Base-by-base conservation (phyloP, 2,329 filamentous ascomycete genomes). In the Lachnellula hyalina region DNA sequence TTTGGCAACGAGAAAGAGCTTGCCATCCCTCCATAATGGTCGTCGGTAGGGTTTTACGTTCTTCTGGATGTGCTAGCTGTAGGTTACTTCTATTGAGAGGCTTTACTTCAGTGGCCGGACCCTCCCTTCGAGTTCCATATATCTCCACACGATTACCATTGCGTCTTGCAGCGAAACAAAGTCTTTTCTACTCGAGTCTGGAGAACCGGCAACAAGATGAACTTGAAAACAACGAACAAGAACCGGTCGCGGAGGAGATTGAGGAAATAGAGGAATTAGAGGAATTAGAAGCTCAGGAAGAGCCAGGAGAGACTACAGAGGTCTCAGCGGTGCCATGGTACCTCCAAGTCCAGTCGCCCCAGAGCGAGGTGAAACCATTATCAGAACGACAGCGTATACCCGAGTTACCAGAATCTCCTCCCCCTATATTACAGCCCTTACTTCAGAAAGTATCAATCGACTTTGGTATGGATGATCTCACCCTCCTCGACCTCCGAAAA, bases 391-490 rank as follows among this genome's bases (percentile, higher is more conserved):
- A 85, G 64, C 71, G 74, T 47, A 74, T 89, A 19, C 86, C 86
- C 32, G 75, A 81, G 17, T 73, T 87, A n/a, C 68, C 68, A 46
- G 60, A 65, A 32, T 52, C 41, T 0, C 92, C 90, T 0, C 94
- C 94, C 0, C 74, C 81, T 1, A 77, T 96, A 15, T 77, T 96
- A 5, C 72, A 81, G 25, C 80, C 85, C 2, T 77, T 97, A 51
- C 75, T 97, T 32, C 78, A 90, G 59, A 90, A 91, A 67, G 78
- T 90, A 1, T 91, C 89, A 6, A 82, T 92, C 56, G 89, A 96
- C 32, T 83, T 96, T 62, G 94, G 94, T 36, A 76, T 99, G 41
- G 90, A 96, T 68, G 82, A 91, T 54, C 76, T 99, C 47, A 79
- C 79, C 1, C 73, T 99, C 5, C 77, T 96, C 47, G 94, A 99